Conservation (phyloP, 257 asterid genomes). For the Plantago elongata region DNA sequence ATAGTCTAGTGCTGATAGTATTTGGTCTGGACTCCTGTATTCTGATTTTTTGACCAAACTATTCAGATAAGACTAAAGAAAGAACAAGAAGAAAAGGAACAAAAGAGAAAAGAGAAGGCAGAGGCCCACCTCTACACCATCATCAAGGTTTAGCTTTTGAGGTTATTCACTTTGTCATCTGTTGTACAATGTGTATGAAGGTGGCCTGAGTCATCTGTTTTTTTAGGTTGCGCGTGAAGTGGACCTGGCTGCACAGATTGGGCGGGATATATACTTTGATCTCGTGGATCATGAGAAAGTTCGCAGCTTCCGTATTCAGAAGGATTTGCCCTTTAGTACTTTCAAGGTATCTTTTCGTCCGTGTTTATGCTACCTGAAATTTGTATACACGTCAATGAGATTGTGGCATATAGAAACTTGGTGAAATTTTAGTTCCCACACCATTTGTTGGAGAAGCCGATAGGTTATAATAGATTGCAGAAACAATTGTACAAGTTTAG, state of each 20-base stretch:
- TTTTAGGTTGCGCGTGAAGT: constrained; percentile 77
- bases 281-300: constrained; percentile 90
- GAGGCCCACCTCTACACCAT: constrained; percentile 86
- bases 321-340: constrained; percentile 51
- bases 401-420: no score
- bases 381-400: no score
- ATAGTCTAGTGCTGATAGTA: constrained; percentile 9
- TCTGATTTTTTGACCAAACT: constrained; percentile 2
- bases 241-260: constrained; percentile 70
- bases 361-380: no score
- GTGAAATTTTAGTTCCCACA: no score
- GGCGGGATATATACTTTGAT: constrained; percentile 76
- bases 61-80: constrained; percentile 66
- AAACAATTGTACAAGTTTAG: no score
- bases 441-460: no score
- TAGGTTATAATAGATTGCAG: no score
- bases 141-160: constrained; percentile 46
- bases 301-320: constrained; percentile 72
- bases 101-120: constrained; percentile 69
- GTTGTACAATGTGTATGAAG: constrained; percentile 7
- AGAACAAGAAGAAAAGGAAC: constrained; percentile 80
- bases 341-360: constrained; percentile 50
- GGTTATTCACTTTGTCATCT: constrained; percentile 12
- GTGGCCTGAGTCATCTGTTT: constrained; percentile 8
- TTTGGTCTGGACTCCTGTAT: constrained; percentile 18